Evolutionary conservation across 768 basidiomycete genomes (phyloP).

Genomic region (Termitomyces sp.): DNA sequence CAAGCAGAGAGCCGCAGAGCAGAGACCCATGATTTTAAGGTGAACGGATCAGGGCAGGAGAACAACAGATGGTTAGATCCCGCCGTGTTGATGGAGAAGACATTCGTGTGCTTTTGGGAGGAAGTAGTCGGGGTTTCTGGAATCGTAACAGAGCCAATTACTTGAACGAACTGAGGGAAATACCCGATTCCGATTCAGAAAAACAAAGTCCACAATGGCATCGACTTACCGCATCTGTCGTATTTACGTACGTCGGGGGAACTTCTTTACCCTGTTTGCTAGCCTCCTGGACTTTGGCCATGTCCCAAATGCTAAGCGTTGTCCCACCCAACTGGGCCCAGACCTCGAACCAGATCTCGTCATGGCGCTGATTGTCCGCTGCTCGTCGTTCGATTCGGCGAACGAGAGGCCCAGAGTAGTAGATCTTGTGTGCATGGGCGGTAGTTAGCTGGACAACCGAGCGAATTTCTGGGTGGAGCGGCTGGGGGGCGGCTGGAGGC

Average conservation of each 20-base stretch:
- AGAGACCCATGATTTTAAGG: slow-evolving; percentile 85
- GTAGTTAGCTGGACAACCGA: slow-evolving; percentile 71
- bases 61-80: slow-evolving; percentile 88
- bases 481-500: slow-evolving; percentile 26
- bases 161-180: slow-evolving; percentile 61
- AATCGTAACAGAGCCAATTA: slow-evolving; percentile 68
- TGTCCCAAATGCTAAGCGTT: slow-evolving; percentile 88
- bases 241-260: slow-evolving; percentile 82
- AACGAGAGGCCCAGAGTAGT: slow-evolving; percentile 81
- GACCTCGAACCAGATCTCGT: slow-evolving; percentile 79
- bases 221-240: slow-evolving; percentile 76
- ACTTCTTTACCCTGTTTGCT: slow-evolving; percentile 76
- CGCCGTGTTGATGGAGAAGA: slow-evolving; percentile 90
- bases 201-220: too few relatives aligned
- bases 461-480: slow-evolving; percentile 77
- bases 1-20: slow-evolving; percentile 87
- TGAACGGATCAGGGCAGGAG: slow-evolving; percentile 68
- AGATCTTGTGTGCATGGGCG: slow-evolving; percentile 80
- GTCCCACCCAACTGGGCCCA: slow-evolving; percentile 91
- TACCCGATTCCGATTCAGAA: too few relatives aligned
- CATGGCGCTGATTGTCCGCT: slow-evolving; percentile 61
- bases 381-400: slow-evolving; percentile 73
- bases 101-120: slow-evolving; percentile 60
- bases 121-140: slow-evolving; percentile 48
- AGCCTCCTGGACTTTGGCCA: slow-evolving; percentile 82